These are phyloP conservation scores for Fagopyrum esculentum DNA, from an alignment of 148 eudicot genomes.

Conservation along the genomic window DNA sequence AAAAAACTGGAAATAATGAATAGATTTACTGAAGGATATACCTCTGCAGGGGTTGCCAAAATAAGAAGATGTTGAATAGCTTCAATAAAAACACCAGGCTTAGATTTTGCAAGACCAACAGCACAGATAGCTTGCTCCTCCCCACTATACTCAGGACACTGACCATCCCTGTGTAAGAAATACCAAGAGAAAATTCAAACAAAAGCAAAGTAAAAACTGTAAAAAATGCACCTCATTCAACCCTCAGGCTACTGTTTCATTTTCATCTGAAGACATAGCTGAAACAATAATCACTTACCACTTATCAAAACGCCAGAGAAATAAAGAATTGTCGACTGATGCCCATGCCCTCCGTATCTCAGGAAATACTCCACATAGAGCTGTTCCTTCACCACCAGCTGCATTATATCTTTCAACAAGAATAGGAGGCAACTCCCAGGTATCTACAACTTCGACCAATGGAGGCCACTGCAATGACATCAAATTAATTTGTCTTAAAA, in stretches of 20 bases:
- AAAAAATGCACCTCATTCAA: conserved; percentile 11
- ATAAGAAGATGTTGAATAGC: conserved; percentile 85
- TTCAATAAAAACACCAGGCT: conserved; percentile 85
- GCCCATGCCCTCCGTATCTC: conserved; percentile 99
- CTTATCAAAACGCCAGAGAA: conserved; percentile 97
- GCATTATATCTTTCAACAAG: conserved; percentile 91
- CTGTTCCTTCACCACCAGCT: conserved; percentile 97
- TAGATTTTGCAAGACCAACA: conserved; percentile 82
- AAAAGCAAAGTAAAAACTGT: conserved; percentile 7
- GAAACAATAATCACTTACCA: conserved; percentile 39
- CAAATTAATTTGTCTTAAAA: not conserved
- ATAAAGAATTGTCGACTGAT: conserved; percentile 88
- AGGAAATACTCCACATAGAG: conserved; percentile 94
- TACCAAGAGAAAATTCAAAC: not conserved
- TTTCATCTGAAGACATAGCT: not conserved
- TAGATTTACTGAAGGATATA: conserved; percentile 10
- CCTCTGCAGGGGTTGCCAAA: conserved; percentile 98
- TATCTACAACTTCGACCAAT: conserved; percentile 86
- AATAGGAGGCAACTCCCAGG: conserved; percentile 91
- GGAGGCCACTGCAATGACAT: conserved; percentile 81
- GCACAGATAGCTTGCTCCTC: conserved; percentile 99
- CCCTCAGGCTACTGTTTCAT: not conserved
- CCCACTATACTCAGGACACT: conserved; percentile 90
- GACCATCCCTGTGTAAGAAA: conserved; percentile 72
- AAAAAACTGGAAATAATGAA: not conserved